These are phyloP conservation scores for Boletus sp. DNA, from an alignment of 768 basidiomycete species.

Conservation along the genomic window DNA sequence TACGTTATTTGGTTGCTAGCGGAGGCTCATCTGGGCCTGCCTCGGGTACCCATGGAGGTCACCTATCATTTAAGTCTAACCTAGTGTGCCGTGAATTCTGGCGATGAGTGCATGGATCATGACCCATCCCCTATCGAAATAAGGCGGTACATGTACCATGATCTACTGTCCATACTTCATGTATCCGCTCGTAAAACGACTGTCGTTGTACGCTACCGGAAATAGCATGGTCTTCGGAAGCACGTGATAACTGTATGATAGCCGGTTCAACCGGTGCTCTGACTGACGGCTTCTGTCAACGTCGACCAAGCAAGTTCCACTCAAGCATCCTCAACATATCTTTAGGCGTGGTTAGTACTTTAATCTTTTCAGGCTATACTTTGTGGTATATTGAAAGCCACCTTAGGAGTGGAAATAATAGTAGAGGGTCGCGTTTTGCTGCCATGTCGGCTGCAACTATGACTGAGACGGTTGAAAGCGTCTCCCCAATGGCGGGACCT, in stretches of 20 bases:
- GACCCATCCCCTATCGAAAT: too few species aligned
- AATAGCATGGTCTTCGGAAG: neutral
- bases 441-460: slow-evolving; percentile 8
- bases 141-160: too few species aligned
- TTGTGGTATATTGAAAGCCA: neutral
- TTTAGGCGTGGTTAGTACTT: neutral
- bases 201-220: neutral
- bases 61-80: too few species aligned
- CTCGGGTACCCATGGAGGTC: too few species aligned
- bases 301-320: neutral
- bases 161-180: neutral
- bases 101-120: too few species aligned
- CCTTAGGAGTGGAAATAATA: neutral
- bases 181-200: neutral
- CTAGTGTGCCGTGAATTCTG: too few species aligned
- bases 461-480: neutral
- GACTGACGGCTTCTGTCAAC: too few species aligned
- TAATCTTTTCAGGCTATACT: neutral
- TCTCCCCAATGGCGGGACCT: neutral
- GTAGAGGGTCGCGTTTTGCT: neutral
- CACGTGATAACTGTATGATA: neutral
- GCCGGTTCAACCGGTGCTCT: too few species aligned
- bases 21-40: neutral
- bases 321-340: neutral
- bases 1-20: neutral